A percentile compares a stretch with the other conserved stretches of the same genome.
These are phyloP conservation scores for Didymosphaeria variabile DNA, from an alignment of 2,329 filamentous ascomycete genomes.

Conservation along the genomic window DNA sequence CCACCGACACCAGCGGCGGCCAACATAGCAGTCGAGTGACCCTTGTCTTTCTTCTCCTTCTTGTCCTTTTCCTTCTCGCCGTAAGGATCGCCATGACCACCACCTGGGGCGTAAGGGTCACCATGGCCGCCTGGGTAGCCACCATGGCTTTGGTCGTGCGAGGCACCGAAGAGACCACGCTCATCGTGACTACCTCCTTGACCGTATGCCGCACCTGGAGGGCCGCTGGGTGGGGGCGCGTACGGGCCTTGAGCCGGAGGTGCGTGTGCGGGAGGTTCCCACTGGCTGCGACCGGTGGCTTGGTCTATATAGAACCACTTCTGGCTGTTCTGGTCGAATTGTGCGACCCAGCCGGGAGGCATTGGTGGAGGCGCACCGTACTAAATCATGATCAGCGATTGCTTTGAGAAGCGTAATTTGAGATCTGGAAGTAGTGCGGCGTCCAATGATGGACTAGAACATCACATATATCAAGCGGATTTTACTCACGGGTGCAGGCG, in stretches of 20 bases:
- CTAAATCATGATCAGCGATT: slow-evolving; percentile 7
- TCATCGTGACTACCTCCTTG: slow-evolving; percentile 31
- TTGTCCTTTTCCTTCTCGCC: slow-evolving; percentile 12
- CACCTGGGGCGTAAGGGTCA: slow-evolving; percentile 24
- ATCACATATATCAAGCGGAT: neutral
- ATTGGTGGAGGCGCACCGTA: slow-evolving; percentile 62
- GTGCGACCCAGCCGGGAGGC: slow-evolving; percentile 66
- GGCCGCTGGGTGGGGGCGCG: slow-evolving; percentile 35
- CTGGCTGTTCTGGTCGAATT: slow-evolving; percentile 69
- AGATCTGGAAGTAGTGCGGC: neutral
- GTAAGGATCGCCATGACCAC: slow-evolving; percentile 18
- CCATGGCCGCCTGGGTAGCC: slow-evolving; percentile 31
- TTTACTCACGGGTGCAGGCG: slow-evolving; percentile 29
- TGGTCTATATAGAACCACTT: slow-evolving; percentile 73
- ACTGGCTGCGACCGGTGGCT: slow-evolving; percentile 69
- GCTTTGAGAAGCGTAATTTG: neutral
- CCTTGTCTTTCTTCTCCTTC: slow-evolving; percentile 51
- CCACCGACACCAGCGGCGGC: slow-evolving; percentile 67
- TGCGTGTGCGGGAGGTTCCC: slow-evolving; percentile 63
- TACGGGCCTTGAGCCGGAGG: slow-evolving; percentile 43
- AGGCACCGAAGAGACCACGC: slow-evolving; percentile 37
- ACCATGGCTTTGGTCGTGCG: slow-evolving; percentile 23
- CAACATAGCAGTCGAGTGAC: slow-evolving; percentile 58
- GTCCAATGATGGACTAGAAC: neutral
- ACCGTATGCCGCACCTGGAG: slow-evolving; percentile 10